Base-by-base conservation (phyloP, 1,139 yeast species). In the Pichia sp. region DNA sequence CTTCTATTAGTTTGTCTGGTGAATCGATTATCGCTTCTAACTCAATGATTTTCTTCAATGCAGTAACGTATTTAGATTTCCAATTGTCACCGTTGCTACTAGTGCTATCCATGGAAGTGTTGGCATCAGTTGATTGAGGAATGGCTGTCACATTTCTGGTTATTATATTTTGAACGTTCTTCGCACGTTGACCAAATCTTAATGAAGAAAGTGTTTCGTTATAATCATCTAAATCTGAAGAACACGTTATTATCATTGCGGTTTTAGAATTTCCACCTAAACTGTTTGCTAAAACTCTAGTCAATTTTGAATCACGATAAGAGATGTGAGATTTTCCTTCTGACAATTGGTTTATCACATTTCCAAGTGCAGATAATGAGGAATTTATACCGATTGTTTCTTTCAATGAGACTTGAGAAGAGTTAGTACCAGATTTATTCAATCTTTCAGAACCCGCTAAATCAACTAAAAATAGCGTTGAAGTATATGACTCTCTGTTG, bases 371-470 rank as follows among this genome's bases (percentile, higher is more conserved):
- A 4, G 90, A 80, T 40, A 90, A 72, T 0, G 95, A 86, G 43
- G 82, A 77, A 66, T 89, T 90, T 58, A 89, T 86, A 56, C 85
- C 87, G 59, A 85, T 85, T 0, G 96, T 91, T 57, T 90, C 96
- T 61, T 89, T 91, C 17, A 87, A 68, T 1, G 85, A 75, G 14
- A 14, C 20, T 22, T 17, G 12, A 53, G 81, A 83, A 1, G 93
- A 94, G 2, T 79, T 67, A 0, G 90, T 94, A 3, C 94, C 93
- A 0, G 95, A 82, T 57, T 83, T 86, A 47, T 82, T 83, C n/a
- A 87, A 82, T 62, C 86, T 87, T 65, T 90, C 96, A 36, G 93
- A 83, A 4, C 96, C 96, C 0, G 96, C 96, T 53, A 90, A 72
- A 67, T 90, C 97, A 11, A 89, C 94, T 44, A 90, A 67, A 58